These are phyloP conservation scores for Triadica sebifera DNA, from an alignment of 345 rosid genomes.

Conservation along the genomic window DNA sequence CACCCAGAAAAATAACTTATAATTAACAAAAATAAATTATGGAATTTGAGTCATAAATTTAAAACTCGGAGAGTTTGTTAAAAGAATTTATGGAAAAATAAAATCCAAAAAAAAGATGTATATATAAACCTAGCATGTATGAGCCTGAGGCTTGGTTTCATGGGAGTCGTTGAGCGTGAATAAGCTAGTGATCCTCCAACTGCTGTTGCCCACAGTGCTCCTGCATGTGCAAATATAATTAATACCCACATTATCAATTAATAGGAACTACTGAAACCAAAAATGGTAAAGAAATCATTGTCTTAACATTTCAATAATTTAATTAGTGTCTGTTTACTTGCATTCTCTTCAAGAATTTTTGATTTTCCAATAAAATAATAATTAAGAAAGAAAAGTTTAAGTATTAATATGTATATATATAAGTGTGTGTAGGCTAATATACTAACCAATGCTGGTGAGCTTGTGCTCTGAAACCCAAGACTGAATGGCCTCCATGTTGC, in stretches of 20 bases:
- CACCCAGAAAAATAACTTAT: neutral
- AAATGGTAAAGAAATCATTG: neutral
- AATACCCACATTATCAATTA: neutral
- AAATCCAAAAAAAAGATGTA: too few relatives aligned
- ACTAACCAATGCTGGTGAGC: slow-evolving; percentile 55
- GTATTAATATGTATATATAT: too few relatives aligned
- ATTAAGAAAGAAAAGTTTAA: too few relatives aligned
- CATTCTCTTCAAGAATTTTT: too few relatives aligned
- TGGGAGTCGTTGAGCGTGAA: slow-evolving; percentile 40
- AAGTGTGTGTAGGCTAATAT: too few relatives aligned
- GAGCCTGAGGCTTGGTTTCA: slow-evolving; percentile 67
- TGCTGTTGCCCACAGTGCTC: slow-evolving; percentile 64
- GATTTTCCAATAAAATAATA: too few relatives aligned
- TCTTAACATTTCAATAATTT: too few relatives aligned
- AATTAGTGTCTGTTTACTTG: too few relatives aligned
- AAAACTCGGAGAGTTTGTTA: too few relatives aligned
- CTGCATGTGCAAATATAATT: slow-evolving; percentile 21
- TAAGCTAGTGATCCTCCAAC: slow-evolving; percentile 63
- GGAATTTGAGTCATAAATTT: too few relatives aligned
- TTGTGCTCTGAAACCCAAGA: slow-evolving; percentile 70
- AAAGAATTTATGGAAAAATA: too few relatives aligned
- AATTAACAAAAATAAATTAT: too few relatives aligned
- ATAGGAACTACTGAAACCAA: neutral
- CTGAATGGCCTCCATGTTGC: slow-evolving; percentile 53
- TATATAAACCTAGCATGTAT: slow-evolving; percentile 59